Conservation (phyloP, 2,329 filamentous ascomycete species). For the Alternaria gansuensis region DNA sequence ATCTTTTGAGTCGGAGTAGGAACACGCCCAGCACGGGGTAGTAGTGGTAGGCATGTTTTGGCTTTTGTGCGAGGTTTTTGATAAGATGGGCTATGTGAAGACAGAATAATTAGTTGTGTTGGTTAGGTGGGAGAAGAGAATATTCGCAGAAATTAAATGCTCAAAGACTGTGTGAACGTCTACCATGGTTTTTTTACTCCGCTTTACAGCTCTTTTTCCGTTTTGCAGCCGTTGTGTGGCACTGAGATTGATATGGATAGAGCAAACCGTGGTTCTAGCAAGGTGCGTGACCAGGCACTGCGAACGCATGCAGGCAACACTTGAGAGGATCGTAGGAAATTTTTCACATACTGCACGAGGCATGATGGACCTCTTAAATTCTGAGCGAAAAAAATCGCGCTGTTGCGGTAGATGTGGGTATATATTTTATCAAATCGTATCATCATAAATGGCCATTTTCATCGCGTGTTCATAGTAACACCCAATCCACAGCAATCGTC, state of each 20-base stretch:
- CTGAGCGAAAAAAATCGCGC: background rate
- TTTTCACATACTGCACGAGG: background rate
- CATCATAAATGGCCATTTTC: conserved; percentile 7
- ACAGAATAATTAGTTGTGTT: background rate
- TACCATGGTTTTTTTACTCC: background rate
- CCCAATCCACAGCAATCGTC: conserved; percentile 57
- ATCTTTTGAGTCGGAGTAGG: background rate
- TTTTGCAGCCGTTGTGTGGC: background rate
- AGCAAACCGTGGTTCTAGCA: conserved; percentile 6
- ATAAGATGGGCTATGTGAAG: background rate
- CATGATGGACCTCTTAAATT: background rate
- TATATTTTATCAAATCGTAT: conserved; percentile 21
- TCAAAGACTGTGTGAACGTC: too few relatives aligned
- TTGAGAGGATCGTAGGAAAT: background rate
- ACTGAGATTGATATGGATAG: background rate
- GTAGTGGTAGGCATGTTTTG: background rate
- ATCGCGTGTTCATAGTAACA: conserved; percentile 26
- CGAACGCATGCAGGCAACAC: background rate
- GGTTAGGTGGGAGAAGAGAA: background rate
- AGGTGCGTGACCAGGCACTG: background rate
- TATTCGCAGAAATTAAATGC: background rate
- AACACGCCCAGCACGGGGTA: conserved; percentile 11
- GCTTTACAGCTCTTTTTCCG: background rate
- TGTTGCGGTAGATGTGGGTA: background rate
- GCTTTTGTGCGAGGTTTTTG: background rate